These are phyloP conservation scores for Ichthyophthirius multifiliis DNA, from an alignment of 169 alveolate genomes.

Conservation along the genomic window DNA sequence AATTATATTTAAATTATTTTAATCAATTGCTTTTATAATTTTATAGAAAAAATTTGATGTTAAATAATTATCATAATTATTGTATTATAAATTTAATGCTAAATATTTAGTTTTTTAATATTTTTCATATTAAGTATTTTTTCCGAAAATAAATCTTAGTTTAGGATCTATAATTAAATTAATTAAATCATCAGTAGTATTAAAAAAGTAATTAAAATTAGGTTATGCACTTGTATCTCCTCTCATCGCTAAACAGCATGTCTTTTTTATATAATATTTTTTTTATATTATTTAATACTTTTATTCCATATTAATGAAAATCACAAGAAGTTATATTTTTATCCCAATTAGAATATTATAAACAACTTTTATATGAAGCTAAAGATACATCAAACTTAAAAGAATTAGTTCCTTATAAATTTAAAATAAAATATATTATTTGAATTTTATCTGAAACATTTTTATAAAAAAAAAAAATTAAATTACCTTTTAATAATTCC, in stretches of 20 bases:
- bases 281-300: background rate
- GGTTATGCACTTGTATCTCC: background rate
- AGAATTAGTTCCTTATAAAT: background rate
- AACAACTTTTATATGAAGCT: background rate
- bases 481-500: background rate
- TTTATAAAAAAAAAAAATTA: background rate
- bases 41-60: background rate
- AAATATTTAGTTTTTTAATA: background rate
- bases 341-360: background rate
- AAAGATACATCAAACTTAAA: background rate
- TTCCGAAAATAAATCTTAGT: background rate
- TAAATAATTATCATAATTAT: background rate
- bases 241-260: constrained; percentile 6
- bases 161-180: background rate
- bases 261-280: background rate
- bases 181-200: background rate
- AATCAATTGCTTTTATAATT: background rate
- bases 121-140: background rate
- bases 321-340: background rate
- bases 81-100: background rate
- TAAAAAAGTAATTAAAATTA: background rate
- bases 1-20: background rate
- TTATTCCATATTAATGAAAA: background rate
- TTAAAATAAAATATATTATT: too few species aligned
- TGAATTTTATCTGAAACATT: background rate